Conservation (phyloP, 2,329 filamentous ascomycete species). For the Aureobasidium lini region DNA sequence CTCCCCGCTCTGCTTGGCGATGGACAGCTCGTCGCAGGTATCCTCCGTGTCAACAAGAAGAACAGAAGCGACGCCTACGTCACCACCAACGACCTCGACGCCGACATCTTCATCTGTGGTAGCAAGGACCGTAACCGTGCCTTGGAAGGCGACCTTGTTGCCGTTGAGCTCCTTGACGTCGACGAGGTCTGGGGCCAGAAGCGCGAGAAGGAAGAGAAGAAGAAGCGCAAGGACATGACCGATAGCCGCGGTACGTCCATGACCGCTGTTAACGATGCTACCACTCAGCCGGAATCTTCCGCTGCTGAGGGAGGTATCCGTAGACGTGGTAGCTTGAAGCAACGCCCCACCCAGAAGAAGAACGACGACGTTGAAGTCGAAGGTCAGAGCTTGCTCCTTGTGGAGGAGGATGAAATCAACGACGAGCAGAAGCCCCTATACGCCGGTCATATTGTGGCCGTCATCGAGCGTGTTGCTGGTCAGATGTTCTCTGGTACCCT, state of each 20-base stretch:
- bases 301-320: slow-evolving; percentile 77
- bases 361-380: slow-evolving; percentile 99
- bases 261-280: slow-evolving; percentile 55
- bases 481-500: slow-evolving; percentile 98
- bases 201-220: slow-evolving; percentile 99
- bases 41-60: slow-evolving; percentile 98
- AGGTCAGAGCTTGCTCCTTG: slow-evolving; percentile 89
- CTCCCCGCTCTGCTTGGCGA: slow-evolving; percentile 84
- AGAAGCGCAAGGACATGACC: slow-evolving; percentile 98
- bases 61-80: slow-evolving; percentile 98
- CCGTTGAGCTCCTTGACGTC: slow-evolving; percentile 91
- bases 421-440: slow-evolving; percentile 97
- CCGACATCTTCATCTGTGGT: slow-evolving; percentile 98
- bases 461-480: slow-evolving; percentile 91
- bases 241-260: slow-evolving; percentile 77
- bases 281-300: slow-evolving; percentile 51
- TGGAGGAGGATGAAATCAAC: slow-evolving; percentile 97
- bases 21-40: slow-evolving; percentile 90
- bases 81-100: slow-evolving; percentile 87
- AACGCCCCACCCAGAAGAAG: slow-evolving; percentile 98
- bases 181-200: slow-evolving; percentile 99
- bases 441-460: slow-evolving; percentile 92
- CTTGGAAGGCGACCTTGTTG: slow-evolving; percentile 90
- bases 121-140: slow-evolving; percentile 98
- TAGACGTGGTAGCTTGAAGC: slow-evolving; percentile 86